Conservation (phyloP, 345 rosid species). For the Gossypium anomalum region DNA sequence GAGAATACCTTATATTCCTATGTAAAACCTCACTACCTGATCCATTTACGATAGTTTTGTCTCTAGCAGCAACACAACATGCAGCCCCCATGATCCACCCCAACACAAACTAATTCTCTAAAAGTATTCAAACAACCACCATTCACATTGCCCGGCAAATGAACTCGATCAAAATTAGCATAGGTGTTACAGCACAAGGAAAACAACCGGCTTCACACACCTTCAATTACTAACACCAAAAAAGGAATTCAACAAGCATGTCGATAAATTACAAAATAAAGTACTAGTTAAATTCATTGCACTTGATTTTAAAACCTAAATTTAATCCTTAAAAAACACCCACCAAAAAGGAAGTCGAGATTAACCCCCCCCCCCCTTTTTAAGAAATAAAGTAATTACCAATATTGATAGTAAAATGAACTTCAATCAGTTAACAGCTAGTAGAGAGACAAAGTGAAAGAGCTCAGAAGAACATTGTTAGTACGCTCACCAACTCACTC, state of each 20-base stretch:
- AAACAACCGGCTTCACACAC: background rate
- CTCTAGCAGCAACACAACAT: conserved; percentile 95
- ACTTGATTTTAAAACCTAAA: background rate
- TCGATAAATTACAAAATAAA: background rate
- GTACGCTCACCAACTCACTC: conserved; percentile 10
- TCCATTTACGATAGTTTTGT: conserved; percentile 63
- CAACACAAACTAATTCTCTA: conserved; percentile 20
- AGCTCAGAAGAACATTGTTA: background rate
- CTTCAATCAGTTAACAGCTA: background rate
- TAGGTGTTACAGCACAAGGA: conserved; percentile 8
- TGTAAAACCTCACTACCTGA: conserved; percentile 53
- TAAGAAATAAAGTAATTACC: background rate
- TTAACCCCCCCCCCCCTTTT: background rate
- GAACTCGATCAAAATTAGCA: conserved; percentile 5
- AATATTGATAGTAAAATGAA: background rate
- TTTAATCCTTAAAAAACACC: background rate
- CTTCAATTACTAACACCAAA: conserved; percentile 7
- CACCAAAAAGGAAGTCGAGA: background rate
- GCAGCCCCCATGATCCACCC: conserved; percentile 75
- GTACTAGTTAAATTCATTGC: background rate
- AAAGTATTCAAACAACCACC: conserved; percentile 14
- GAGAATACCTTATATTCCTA: conserved; percentile 74
- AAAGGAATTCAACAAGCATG: background rate
- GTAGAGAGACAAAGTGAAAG: background rate
- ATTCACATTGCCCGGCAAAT: conserved; percentile 24